Conservation (phyloP, 495 filamentous ascomycete species). For the Aspergillus biplanus region DNA sequence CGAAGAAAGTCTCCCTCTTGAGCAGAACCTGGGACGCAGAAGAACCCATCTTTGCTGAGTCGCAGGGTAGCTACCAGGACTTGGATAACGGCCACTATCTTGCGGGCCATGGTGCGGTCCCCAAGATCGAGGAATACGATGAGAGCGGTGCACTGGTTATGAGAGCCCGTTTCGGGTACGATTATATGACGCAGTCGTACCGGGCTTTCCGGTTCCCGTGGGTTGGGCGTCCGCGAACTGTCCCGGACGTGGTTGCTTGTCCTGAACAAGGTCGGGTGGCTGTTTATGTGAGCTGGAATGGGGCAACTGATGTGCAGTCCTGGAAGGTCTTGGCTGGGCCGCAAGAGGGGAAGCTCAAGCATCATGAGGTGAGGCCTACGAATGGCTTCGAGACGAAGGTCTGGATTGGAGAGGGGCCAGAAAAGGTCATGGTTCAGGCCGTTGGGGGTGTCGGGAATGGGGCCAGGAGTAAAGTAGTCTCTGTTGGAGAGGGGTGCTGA, state of each 20-base stretch:
- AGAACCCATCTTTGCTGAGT: conserved; percentile 36
- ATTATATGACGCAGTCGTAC: conserved; percentile 30
- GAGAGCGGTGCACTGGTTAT: conserved; percentile 27
- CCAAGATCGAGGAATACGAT: conserved; percentile 50
- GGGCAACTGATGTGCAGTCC: conserved; percentile 33
- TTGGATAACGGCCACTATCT: conserved; percentile 46
- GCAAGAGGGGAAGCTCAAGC: neutral
- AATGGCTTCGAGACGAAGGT: conserved; percentile 17
- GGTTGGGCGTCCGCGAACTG: conserved; percentile 26
- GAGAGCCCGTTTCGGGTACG: conserved; percentile 28
- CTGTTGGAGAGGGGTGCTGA: conserved; percentile 7
- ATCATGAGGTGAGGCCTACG: neutral
- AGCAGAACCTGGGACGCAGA: conserved; percentile 28
- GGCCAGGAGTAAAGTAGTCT: neutral
- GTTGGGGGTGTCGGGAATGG: conserved; percentile 14
- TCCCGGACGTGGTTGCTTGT: conserved; percentile 28
- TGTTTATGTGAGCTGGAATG: conserved; percentile 42
- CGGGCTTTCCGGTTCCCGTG: conserved; percentile 28
- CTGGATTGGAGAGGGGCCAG: neutral
- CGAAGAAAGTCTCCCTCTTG: conserved; percentile 24
- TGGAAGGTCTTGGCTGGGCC: conserved; percentile 21
- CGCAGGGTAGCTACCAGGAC: conserved; percentile 48
- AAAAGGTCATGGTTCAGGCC: conserved; percentile 5
- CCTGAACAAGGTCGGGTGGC: neutral
- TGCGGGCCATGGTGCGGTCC: conserved; percentile 44